Conservation (phyloP, 2,329 filamentous ascomycete genomes). For the Coniochaeta sp. region DNA sequence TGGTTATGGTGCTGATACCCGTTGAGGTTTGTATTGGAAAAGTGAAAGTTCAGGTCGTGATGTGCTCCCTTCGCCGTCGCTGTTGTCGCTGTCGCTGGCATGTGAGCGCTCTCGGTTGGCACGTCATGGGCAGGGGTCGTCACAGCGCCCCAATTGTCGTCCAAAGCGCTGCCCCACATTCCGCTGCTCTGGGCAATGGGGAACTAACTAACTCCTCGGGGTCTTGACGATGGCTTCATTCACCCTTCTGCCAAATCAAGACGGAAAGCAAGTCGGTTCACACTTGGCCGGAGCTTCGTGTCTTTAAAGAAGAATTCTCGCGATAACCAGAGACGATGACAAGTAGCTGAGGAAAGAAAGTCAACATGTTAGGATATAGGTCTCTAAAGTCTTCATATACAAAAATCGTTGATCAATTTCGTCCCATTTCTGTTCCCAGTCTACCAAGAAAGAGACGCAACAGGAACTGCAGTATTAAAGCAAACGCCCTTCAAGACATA, state of each 20-base stretch:
- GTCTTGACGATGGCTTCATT: background rate
- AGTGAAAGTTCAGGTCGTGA: too few species aligned
- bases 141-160: too few species aligned
- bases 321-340: background rate
- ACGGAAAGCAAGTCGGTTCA: too few species aligned
- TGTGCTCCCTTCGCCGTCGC: background rate
- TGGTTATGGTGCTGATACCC: background rate
- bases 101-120: background rate
- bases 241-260: too few species aligned
- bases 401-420: background rate
- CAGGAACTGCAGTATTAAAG: background rate
- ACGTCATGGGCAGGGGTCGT: background rate
- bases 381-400: background rate
- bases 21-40: too few species aligned
- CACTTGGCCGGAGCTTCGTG: too few species aligned
- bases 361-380: background rate
- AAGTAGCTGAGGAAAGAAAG: background rate
- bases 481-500: background rate
- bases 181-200: background rate
- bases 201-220: background rate
- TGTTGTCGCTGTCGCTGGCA: background rate
- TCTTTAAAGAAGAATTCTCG: too few species aligned
- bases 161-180: background rate
- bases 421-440: background rate
- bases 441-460: background rate